Base-by-base conservation (phyloP, 2,329 filamentous ascomycete genomes). In the Ophiostoma pallidulum region DNA sequence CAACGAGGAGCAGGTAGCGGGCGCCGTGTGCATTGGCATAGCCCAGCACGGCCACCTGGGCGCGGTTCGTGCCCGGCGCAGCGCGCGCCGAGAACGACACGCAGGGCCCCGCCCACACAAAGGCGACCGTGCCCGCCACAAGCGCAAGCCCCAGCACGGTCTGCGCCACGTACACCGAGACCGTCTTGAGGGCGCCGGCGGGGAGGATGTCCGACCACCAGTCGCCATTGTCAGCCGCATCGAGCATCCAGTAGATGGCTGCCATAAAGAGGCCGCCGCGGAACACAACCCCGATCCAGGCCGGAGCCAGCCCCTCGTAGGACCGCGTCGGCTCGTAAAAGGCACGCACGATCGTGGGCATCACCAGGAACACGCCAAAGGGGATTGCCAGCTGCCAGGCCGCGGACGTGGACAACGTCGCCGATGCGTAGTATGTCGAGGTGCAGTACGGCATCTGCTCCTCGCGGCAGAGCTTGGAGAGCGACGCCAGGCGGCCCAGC, bases 381-480 rank as follows among this genome's bases (percentile, higher is more conserved):
- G 91, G 88, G 41, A 97, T 84, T 8, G 73, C 65, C 16, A 96
- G 74, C 64, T 97, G 91, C 88, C 90, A 96, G 1, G 82, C 76
- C 1, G 91, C 86, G 3, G 91, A 96, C 1, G 90, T 97, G 0
- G 92, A 97, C 0, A 91, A 95, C 3, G 83, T 86, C 9, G 84
- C 78, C 0, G 91, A 96, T 4, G 89, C 84, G 61, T 98, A 98
- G 69, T 96, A 98, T 0, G 92, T 96, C 2, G 91, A 95, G 46
- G 78, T 80, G 70, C 92, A 98, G 67, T 84, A 94, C 0, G 92
- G 92, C 87, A 97, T 96, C 67, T 98, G 92, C 67, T 98, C 92
- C 64, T 98, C 92, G 49, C 92, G 84, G 62, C 92, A 98, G 18
- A 98, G 80, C 55, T 89, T 86, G 9, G 92, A 96, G 55, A 91